Conservation (phyloP, 2,329 filamentous ascomycete species). For the Xylariomycetidae sp. region DNA sequence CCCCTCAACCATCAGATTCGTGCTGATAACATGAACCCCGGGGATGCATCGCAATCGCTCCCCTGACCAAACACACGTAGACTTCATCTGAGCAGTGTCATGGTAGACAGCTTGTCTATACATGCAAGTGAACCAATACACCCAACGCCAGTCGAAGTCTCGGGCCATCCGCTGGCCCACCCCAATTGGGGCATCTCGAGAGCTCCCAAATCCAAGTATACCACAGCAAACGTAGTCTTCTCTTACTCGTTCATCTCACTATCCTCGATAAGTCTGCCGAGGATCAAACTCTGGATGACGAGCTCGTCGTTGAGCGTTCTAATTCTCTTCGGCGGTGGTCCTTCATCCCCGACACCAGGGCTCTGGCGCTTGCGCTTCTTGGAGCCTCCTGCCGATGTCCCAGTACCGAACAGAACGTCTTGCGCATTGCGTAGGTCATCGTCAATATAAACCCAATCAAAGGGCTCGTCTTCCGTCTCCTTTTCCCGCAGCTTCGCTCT, state of each 20-base stretch:
- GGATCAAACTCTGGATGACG: slow-evolving; percentile 85
- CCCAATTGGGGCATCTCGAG: too few species aligned
- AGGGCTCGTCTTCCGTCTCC: slow-evolving; percentile 42
- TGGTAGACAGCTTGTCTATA: too few species aligned
- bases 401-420: slow-evolving; percentile 38
- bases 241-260: slow-evolving; percentile 34
- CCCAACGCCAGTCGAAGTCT: slow-evolving; percentile 11
- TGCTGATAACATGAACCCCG: too few species aligned
- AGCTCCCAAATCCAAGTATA: too few species aligned
- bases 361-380: slow-evolving; percentile 40
- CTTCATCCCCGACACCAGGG: slow-evolving; percentile 26
- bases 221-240: too few species aligned
- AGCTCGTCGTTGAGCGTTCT: slow-evolving; percentile 76
- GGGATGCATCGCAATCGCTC: too few species aligned
- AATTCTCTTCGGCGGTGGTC: slow-evolving; percentile 43
- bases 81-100: too few species aligned
- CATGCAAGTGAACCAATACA: too few species aligned
- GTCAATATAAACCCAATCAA: slow-evolving; percentile 77
- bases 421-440: slow-evolving; percentile 49
- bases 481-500: slow-evolving; percentile 48
- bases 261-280: slow-evolving; percentile 70
- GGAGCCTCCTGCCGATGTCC: slow-evolving; percentile 29
- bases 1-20: too few species aligned
- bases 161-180: slow-evolving; percentile 8
- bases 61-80: too few species aligned